Percentiles rank a stretch among this genome's conserved stretches.
Evolutionary conservation across 2,329 filamentous ascomycete genomes (phyloP).

Genomic region (Phialophora chinensis): DNA sequence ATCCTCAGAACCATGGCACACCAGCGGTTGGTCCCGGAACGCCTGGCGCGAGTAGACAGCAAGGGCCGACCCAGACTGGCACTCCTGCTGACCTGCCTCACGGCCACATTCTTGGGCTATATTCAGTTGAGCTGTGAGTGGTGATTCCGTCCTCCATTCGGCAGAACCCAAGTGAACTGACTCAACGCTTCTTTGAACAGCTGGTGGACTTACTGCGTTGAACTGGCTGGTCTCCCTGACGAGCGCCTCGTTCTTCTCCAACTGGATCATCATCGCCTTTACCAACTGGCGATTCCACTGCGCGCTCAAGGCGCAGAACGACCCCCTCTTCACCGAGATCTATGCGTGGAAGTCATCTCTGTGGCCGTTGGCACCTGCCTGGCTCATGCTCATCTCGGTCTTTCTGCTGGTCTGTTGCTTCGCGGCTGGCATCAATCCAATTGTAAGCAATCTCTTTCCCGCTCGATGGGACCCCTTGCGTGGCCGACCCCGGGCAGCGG

Average conservation of each 20-base stretch:
- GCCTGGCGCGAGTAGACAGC: constrained; percentile 42
- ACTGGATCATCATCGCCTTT: constrained; percentile 46
- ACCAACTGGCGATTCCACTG: constrained; percentile 44
- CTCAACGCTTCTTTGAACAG: constrained; percentile 8
- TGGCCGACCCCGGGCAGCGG: background rate
- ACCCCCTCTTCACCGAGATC: constrained; percentile 39
- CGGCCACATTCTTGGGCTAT: constrained; percentile 42
- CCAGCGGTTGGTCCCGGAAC: constrained; percentile 41
- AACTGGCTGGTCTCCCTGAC: constrained; percentile 44
- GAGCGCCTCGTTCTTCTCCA: constrained; percentile 44
- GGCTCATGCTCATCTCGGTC: constrained; percentile 39
- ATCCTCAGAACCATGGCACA: constrained; percentile 44
- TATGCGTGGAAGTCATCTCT: constrained; percentile 43
- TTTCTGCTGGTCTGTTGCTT: constrained; percentile 37
- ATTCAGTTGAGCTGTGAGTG: constrained; percentile 42
- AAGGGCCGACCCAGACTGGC: constrained; percentile 43
- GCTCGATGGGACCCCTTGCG: background rate
- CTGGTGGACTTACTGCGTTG: constrained; percentile 36
- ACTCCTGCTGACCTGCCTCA: constrained; percentile 41
- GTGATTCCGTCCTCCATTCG: background rate
- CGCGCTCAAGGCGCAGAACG: constrained; percentile 41
- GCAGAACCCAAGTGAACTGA: background rate
- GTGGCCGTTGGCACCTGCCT: constrained; percentile 44
- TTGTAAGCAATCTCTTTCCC: constrained; percentile 10
- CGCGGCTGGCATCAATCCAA: constrained; percentile 28